A percentile compares a stretch with the other conserved stretches of the same genome.
Evolutionary conservation across 2,329 filamentous ascomycete species (phyloP).

Genomic region (Neonectria hederae): DNA sequence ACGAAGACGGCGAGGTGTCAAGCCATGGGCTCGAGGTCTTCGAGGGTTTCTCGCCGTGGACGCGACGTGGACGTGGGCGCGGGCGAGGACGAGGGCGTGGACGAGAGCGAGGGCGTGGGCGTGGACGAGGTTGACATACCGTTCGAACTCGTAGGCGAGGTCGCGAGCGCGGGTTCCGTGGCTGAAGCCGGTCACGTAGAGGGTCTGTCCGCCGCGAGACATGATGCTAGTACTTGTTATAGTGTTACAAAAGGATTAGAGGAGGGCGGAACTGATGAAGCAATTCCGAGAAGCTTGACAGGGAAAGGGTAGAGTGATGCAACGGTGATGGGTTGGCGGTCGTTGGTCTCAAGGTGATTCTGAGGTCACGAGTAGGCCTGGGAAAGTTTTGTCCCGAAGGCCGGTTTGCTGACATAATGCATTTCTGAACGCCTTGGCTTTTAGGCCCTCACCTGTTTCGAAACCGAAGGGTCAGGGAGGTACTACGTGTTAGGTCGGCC

Average conservation of each 20-base stretch:
- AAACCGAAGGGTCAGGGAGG: neutral
- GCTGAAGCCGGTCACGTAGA: conserved; percentile 99
- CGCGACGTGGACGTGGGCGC: conserved; percentile 40
- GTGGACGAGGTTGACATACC: conserved; percentile 80
- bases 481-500: neutral
- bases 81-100: conserved; percentile 46
- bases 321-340: conserved; percentile 29
- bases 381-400: conserved; percentile 41
- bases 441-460: neutral
- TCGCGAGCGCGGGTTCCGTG: conserved; percentile 98
- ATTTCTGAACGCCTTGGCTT: conserved; percentile 11
- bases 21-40: conserved; percentile 39
- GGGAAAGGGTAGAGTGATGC: conserved; percentile 33
- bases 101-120: conserved; percentile 51
- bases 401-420: conserved; percentile 40
- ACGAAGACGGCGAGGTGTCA: conserved; percentile 42
- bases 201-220: conserved; percentile 93
- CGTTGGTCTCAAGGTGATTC: conserved; percentile 30
- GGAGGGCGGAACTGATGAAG: conserved; percentile 36
- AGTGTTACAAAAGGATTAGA: conserved; percentile 15
- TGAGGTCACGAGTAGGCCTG: conserved; percentile 34
- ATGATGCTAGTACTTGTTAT: conserved; percentile 58
- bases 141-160: conserved; percentile 99
- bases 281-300: conserved; percentile 36
- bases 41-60: conserved; percentile 32